These are phyloP conservation scores for Nakazawaea holstii DNA, from an alignment of 805 yeast genomes.

Conservation along the genomic window DNA sequence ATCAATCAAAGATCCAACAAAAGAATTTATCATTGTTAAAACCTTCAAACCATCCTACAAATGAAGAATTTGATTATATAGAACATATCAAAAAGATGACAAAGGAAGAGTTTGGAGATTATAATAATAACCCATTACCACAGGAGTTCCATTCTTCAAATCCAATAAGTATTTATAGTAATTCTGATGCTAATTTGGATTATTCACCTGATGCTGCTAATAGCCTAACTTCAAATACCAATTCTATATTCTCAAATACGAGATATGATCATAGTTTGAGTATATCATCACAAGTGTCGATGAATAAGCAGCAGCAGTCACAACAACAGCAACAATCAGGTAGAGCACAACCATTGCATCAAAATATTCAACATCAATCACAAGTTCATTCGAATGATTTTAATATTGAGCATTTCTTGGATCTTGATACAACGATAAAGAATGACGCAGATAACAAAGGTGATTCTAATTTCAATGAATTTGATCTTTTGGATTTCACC, in stretches of 20 bases:
- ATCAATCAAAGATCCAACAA: slow-evolving; percentile 13
- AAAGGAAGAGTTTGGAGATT: slow-evolving; percentile 27
- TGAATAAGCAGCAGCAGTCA: background rate
- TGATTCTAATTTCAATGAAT: slow-evolving; percentile 12
- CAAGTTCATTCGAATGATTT: slow-evolving; percentile 12
- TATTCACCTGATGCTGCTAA: slow-evolving; percentile 21
- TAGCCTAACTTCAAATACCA: slow-evolving; percentile 15
- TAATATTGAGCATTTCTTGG: slow-evolving; percentile 26
- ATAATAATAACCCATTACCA: slow-evolving; percentile 14
- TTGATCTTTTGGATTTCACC: slow-evolving; percentile 23
- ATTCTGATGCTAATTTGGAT: slow-evolving; percentile 2
- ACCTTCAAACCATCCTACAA: slow-evolving; percentile 16
- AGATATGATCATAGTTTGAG: slow-evolving; percentile 12
- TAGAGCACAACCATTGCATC: background rate
- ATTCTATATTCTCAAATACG: slow-evolving; percentile 16
- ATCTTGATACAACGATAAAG: slow-evolving; percentile 22
- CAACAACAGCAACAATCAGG: background rate
- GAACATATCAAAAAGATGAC: slow-evolving; percentile 31
- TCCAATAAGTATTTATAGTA: slow-evolving; percentile 18
- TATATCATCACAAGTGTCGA: slow-evolving; percentile 11
- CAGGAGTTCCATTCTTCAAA: slow-evolving; percentile 11
- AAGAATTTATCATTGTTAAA: slow-evolving; percentile 14
- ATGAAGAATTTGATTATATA: slow-evolving; percentile 27
- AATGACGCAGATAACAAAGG: slow-evolving; percentile 9
- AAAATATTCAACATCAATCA: background rate